Percentiles rank a stretch among this genome's conserved stretches.
Evolutionary conservation across 192 early-diverging fungal genomes (phyloP).

Genomic region (Coemansia reversa): DNA sequence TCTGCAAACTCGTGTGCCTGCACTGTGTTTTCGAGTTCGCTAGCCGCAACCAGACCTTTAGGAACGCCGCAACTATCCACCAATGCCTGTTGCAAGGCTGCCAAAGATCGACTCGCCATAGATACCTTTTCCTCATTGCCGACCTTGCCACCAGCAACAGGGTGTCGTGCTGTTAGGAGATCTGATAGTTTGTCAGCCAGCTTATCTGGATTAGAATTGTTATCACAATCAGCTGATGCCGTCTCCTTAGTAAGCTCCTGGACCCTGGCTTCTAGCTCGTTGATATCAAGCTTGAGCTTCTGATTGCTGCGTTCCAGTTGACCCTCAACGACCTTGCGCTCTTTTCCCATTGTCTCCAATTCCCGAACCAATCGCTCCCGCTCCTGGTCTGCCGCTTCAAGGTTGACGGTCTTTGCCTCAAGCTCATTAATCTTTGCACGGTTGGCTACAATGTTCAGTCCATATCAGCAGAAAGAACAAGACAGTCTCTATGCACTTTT

Average conservation of each 20-base stretch:
- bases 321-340: conserved; percentile 42
- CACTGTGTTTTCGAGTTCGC: conserved; percentile 22
- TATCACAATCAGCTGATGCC: background rate
- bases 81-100: conserved; percentile 5
- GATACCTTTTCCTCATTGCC: background rate
- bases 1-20: conserved; percentile 11
- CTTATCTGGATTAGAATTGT: conserved; percentile 9
- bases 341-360: conserved; percentile 27
- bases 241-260: conserved; percentile 8
- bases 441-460: conserved; percentile 15
- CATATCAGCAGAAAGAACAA: background rate
- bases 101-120: background rate
- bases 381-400: conserved; percentile 14
- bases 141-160: background rate
- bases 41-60: conserved; percentile 20
- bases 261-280: conserved; percentile 7
- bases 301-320: conserved; percentile 45
- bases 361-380: conserved; percentile 12
- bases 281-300: conserved; percentile 38
- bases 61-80: conserved; percentile 25
- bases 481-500: too few species aligned
- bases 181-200: conserved; percentile 15
- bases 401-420: conserved; percentile 8
- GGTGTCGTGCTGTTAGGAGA: background rate
- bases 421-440: conserved; percentile 35